Conservation (phyloP, 345 rosid species). For the Eucalyptus sideroxylon region DNA sequence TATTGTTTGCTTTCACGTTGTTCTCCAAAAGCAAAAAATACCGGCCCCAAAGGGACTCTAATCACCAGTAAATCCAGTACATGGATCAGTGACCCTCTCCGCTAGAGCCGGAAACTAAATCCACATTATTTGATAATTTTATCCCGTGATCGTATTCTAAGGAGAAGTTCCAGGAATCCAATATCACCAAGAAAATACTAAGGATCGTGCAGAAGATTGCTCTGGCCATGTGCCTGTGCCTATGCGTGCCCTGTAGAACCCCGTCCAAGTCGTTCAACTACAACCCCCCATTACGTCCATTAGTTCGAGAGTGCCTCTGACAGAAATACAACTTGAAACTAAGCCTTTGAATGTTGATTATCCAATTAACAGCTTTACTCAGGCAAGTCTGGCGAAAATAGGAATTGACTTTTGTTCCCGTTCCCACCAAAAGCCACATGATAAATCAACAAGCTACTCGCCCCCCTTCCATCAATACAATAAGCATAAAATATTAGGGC, state of each 20-base stretch:
- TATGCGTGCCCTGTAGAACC: background rate
- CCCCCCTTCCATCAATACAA: background rate
- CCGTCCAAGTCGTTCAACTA: too few relatives aligned
- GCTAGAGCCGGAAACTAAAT: background rate
- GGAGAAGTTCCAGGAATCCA: background rate
- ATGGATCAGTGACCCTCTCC: background rate
- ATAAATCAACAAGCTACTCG: background rate
- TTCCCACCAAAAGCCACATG: constrained; percentile 6
- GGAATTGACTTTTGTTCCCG: constrained; percentile 2
- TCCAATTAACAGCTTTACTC: constrained; percentile 8
- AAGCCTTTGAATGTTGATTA: constrained; percentile 21
- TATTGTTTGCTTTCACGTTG: background rate
- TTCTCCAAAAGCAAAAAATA: background rate
- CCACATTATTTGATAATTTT: background rate
- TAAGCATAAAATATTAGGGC: background rate
- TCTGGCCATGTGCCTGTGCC: too few relatives aligned
- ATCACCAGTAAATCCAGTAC: background rate
- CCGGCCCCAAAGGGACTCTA: background rate
- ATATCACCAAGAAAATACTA: background rate
- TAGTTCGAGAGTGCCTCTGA: background rate
- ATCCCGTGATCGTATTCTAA: background rate
- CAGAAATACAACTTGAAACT: background rate
- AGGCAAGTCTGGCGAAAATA: background rate
- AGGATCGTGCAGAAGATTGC: background rate
- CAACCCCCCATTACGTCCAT: background rate